Evolutionary conservation across 2,329 filamentous ascomycete genomes (phyloP).

Genomic region (Sporothrix mexicana): DNA sequence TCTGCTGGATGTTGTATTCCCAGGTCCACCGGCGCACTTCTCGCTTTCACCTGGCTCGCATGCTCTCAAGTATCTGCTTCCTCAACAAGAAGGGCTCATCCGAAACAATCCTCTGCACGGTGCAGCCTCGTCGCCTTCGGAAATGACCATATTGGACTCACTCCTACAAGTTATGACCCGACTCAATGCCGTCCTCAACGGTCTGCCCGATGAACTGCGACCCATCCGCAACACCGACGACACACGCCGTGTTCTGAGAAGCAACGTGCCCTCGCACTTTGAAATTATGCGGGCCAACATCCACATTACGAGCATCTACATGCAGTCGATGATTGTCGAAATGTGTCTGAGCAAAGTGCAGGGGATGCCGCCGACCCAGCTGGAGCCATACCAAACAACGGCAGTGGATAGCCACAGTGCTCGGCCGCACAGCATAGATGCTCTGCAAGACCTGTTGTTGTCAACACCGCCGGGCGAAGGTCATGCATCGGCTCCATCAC

Average conservation of each 20-base stretch:
- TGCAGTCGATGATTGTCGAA: constrained; percentile 40
- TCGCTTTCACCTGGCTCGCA: constrained; percentile 24
- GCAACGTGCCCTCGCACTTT: constrained; percentile 32
- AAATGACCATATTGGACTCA: constrained; percentile 22
- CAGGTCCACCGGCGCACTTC: constrained; percentile 32
- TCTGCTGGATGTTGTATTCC: constrained; percentile 34
- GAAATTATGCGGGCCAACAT: constrained; percentile 41
- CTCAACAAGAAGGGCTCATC: constrained; percentile 1
- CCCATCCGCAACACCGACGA: constrained; percentile 20
- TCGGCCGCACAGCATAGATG: constrained; percentile 8
- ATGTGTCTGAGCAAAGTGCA: constrained; percentile 33
- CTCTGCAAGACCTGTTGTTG: background rate
- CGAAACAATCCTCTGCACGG: background rate
- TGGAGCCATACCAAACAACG: background rate
- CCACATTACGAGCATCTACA: constrained; percentile 40
- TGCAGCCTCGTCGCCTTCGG: background rate
- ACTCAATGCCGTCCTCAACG: constrained; percentile 19
- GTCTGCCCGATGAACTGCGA: constrained; percentile 27
- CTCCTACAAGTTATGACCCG: constrained; percentile 30
- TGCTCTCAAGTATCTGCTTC: constrained; percentile 10
- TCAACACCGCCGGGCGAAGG: background rate
- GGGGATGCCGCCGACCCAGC: background rate
- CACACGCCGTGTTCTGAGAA: background rate
- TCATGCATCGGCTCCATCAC: constrained; percentile 21
- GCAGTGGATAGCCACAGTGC: background rate